Percentiles rank a stretch among this genome's conserved stretches.
These are phyloP conservation scores for Russula sp. DNA, from an alignment of 768 basidiomycete genomes.

Conservation along the genomic window DNA sequence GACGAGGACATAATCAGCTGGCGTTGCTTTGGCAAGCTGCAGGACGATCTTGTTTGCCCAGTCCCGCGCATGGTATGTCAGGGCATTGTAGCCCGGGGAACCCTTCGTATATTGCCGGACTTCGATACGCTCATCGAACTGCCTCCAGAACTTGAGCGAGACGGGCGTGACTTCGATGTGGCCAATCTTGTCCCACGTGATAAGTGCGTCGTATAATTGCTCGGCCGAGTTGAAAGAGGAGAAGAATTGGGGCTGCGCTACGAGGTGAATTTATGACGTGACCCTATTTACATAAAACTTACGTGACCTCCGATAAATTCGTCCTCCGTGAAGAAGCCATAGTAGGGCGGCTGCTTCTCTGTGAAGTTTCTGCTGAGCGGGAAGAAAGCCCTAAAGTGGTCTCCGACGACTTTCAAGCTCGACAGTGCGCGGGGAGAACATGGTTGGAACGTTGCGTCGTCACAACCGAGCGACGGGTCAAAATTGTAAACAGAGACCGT, in stretches of 20 bases:
- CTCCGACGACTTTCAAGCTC: conserved; percentile 14
- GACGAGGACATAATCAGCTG: conserved; percentile 7
- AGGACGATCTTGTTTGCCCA: conserved; percentile 15
- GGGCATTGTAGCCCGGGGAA: background rate
- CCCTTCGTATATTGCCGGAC: background rate
- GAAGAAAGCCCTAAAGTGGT: conserved; percentile 9
- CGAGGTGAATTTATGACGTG: background rate
- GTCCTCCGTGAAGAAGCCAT: conserved; percentile 14
- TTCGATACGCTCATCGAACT: too few relatives aligned
- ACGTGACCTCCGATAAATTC: conserved; percentile 11
- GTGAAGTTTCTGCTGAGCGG: conserved; percentile 6
- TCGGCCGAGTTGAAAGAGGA: conserved; percentile 27
- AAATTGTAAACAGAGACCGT: conserved; percentile 13
- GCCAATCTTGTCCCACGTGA: conserved; percentile 24
- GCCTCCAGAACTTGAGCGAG: conserved; percentile 28
- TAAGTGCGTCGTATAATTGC: conserved; percentile 27
- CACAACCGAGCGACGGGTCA: conserved; percentile 12
- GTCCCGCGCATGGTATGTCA: conserved; percentile 2
- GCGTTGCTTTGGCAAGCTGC: background rate
- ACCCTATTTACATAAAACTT: background rate
- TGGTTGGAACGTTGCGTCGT: conserved; percentile 17
- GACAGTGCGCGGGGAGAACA: conserved; percentile 16
- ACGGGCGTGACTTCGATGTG: conserved; percentile 24
- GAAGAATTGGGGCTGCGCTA: conserved; percentile 26
- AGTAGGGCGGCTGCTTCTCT: conserved; percentile 7